These are phyloP conservation scores for Gossypium raimondii DNA, from an alignment of 345 rosid genomes.

Conservation along the genomic window DNA sequence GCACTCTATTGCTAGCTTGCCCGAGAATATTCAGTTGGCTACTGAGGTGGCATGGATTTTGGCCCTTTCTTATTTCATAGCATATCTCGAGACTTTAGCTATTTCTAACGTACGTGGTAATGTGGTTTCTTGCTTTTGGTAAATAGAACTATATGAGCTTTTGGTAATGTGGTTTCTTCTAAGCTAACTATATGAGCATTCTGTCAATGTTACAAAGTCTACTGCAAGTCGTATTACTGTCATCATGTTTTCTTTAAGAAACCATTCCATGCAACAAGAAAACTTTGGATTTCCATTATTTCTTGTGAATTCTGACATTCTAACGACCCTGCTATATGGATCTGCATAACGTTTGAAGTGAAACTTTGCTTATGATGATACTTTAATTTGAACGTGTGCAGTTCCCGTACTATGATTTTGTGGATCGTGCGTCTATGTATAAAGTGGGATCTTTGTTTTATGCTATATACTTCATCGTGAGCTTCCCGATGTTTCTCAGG, in stretches of 20 bases:
- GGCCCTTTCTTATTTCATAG: constrained; percentile 88
- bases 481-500: constrained; percentile 99
- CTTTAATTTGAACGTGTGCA: constrained; percentile 38
- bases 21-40: constrained; percentile 58
- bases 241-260: constrained; percentile 7
- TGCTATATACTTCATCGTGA: constrained; percentile 90
- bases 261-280: neutral
- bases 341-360: neutral
- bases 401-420: constrained; percentile 96
- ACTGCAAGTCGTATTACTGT: neutral
- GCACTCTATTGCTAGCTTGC: constrained; percentile 60
- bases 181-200: neutral
- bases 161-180: constrained; percentile 20
- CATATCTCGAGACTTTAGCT: constrained; percentile 92
- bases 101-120: constrained; percentile 70
- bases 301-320: neutral
- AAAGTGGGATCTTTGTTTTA: constrained; percentile 92
- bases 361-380: constrained; percentile 13
- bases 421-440: constrained; percentile 94
- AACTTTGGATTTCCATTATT: neutral
- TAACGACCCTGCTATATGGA: neutral
- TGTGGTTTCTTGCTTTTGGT: constrained; percentile 8
- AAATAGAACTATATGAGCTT: neutral
- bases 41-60: constrained; percentile 83
- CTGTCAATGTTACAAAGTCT: neutral